These are phyloP conservation scores for Malus hybrid DNA, from an alignment of 331 rosid species.

Conservation along the genomic window DNA sequence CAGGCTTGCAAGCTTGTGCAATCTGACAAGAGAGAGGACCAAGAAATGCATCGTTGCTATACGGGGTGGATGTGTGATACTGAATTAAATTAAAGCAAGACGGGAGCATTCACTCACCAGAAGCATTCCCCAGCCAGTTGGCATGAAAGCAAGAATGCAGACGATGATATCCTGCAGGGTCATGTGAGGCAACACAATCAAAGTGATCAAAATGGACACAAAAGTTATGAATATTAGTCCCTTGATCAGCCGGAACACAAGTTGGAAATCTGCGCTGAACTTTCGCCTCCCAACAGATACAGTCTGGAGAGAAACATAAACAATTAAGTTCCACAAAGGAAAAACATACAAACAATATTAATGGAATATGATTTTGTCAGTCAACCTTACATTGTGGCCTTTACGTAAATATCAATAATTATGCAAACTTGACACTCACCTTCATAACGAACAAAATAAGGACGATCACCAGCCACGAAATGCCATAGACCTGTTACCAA, in stretches of 20 bases:
- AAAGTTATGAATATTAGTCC: conserved; percentile 90
- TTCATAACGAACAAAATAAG: conserved; percentile 88
- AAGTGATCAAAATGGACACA: conserved; percentile 66
- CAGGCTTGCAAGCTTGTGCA: conserved; percentile 85
- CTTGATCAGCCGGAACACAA: conserved; percentile 87
- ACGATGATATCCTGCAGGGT: conserved; percentile 81
- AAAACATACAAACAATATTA: no score
- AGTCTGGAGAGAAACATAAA: conserved; percentile 37
- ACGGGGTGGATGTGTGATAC: not conserved
- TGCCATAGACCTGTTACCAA: conserved; percentile 74
- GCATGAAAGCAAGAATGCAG: conserved; percentile 98
- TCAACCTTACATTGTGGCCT: not conserved
- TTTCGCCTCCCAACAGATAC: conserved; percentile 93
- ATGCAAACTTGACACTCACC: conserved; percentile 47
- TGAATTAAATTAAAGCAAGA: not conserved
- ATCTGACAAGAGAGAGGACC: conserved; percentile 37
- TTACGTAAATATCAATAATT: not conserved
- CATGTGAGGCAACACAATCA: conserved; percentile 90
- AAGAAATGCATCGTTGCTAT: not conserved
- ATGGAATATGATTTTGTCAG: not conserved
- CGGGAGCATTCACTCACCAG: conserved; percentile 44
- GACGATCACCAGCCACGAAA: conserved; percentile 94
- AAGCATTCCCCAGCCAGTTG: conserved; percentile 99
- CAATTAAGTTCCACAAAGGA: not conserved
- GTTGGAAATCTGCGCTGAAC: conserved; percentile 94